A percentile compares a stretch with the other conserved stretches of the same genome.
Conservation (phyloP, 2,329 filamentous ascomycete species). For the Fusarium solani-melongenae region DNA sequence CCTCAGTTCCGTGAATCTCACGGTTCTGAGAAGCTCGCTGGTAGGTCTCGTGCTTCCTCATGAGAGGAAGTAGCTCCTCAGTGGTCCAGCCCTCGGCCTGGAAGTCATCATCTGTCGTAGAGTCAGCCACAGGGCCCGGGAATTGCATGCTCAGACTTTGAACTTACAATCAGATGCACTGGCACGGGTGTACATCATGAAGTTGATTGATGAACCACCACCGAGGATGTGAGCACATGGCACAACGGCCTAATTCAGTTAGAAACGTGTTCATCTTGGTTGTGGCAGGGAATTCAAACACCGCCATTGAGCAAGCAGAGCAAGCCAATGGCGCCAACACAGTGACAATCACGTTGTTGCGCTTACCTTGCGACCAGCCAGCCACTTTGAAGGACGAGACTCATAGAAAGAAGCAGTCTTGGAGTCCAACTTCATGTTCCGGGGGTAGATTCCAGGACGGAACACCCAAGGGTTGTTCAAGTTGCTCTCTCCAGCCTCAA, state of each 20-base stretch:
- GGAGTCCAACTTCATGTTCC: slow-evolving; percentile 82
- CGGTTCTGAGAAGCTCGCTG: slow-evolving; percentile 72
- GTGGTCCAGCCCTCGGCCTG: slow-evolving; percentile 84
- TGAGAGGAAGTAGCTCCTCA: slow-evolving; percentile 78
- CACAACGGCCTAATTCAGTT: slow-evolving; percentile 68
- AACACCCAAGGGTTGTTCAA: slow-evolving; percentile 84
- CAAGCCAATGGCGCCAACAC: neutral
- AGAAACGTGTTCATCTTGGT: neutral
- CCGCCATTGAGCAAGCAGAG: neutral
- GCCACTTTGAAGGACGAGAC: slow-evolving; percentile 77
- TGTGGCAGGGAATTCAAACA: neutral
- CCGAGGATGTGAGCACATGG: slow-evolving; percentile 79
- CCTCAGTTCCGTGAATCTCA: slow-evolving; percentile 80
- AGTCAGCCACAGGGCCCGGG: neutral
- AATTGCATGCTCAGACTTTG: neutral
- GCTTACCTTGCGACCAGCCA: slow-evolving; percentile 67
- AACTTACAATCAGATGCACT: slow-evolving; percentile 41
- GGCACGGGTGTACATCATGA: slow-evolving; percentile 66
- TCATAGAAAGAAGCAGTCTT: slow-evolving; percentile 87
- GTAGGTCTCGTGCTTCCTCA: slow-evolving; percentile 86
- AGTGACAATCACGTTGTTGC: neutral
- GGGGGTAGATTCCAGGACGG: slow-evolving; percentile 80
- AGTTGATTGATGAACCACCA: slow-evolving; percentile 80
- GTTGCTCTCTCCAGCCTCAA: slow-evolving; percentile 78
- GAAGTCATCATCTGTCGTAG: slow-evolving; percentile 69